Base-by-base conservation (phyloP, 495 filamentous ascomycete species). In the Penicillium coffeae region DNA sequence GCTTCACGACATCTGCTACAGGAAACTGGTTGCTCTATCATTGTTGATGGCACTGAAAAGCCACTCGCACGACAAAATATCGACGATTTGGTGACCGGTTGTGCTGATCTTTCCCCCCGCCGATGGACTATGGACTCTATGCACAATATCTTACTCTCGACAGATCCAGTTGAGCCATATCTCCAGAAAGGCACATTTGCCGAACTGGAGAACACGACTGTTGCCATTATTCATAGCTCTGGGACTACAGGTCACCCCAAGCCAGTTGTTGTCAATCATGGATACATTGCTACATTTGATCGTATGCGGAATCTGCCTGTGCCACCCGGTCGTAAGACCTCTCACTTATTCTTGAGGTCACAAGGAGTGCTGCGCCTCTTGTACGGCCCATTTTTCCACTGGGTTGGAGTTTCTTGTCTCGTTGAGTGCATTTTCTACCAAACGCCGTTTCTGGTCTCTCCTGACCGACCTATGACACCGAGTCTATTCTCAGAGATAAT, bases 1-100 rank as follows among this genome's bases (percentile, higher is more conserved):
- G 66, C 56, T 0, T 62, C 66, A 19, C 30, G 54, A 9, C 48
- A 58, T 32, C 49, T 72, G 1, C 52, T 74, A 8, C 33, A 58
- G n/a, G 46, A 42, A 12, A 50, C 63, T 13, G 44, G 38, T 21
- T 43, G 39, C 30, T 38, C 50, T 1, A 61, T 58, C 3, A 36
- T 74, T 5, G 44, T 61, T 8, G 47, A 55, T 13, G 36, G 54
- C 7, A n/a, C 9, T 14, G 19, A 34, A 42, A 55, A 35, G 2
- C 6, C 18, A 6, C 38, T 8, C 6, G 5, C 14, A 36, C 38
- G 15, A 41, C 38, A 22, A 2, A 9, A 4, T 8, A 4, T 41
- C 7, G 38, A 41, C 15, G 38, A 41, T 3, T 21, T 41, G 2
- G 38, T 22, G 8, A 22, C 20, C 3, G 8, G 8, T 7, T 41